These are phyloP conservation scores for Sarocladiaceae sp. DNA, from an alignment of 2,329 filamentous ascomycete genomes.

Conservation along the genomic window DNA sequence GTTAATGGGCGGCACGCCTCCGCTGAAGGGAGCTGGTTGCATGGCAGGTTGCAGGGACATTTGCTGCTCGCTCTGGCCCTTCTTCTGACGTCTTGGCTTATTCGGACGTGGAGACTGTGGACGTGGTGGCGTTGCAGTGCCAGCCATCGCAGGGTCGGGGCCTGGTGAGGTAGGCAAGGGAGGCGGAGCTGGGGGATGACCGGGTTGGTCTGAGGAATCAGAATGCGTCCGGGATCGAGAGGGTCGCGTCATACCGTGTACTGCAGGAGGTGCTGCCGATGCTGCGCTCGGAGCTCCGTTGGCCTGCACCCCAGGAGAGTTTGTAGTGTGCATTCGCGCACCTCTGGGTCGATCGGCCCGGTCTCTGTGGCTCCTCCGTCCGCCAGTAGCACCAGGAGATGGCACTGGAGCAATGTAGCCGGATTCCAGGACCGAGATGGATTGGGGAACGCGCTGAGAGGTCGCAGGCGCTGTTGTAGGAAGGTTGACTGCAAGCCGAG, in stretches of 20 bases:
- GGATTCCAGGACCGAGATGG: constrained; percentile 74
- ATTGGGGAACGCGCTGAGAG: constrained; percentile 39
- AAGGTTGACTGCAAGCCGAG: no score
- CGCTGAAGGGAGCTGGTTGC: constrained; percentile 58
- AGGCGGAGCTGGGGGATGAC: constrained; percentile 41
- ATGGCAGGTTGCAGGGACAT: background rate
- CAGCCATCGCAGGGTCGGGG: constrained; percentile 33
- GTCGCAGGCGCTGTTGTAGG: constrained; percentile 31
- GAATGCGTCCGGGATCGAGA: constrained; percentile 53
- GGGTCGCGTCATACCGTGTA: constrained; percentile 30
- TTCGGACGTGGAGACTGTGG: constrained; percentile 32
- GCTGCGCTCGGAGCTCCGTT: constrained; percentile 37
- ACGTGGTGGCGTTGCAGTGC: constrained; percentile 48
- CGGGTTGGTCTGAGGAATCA: constrained; percentile 47
- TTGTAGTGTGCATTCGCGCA: constrained; percentile 67
- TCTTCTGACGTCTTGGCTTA: constrained; percentile 37
- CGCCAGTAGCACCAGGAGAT: constrained; percentile 65
- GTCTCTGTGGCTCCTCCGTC: constrained; percentile 50
- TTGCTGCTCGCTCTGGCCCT: constrained; percentile 39
- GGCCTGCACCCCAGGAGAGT: constrained; percentile 65
- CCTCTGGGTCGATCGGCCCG: constrained; percentile 55
- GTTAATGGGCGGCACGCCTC: constrained; percentile 88
- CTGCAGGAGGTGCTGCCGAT: constrained; percentile 22
- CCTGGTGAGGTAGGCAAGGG: constrained; percentile 46
- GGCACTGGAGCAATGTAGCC: constrained; percentile 76